Conservation (phyloP, 768 basidiomycete genomes). For the Panaeolus papilionaceus region DNA sequence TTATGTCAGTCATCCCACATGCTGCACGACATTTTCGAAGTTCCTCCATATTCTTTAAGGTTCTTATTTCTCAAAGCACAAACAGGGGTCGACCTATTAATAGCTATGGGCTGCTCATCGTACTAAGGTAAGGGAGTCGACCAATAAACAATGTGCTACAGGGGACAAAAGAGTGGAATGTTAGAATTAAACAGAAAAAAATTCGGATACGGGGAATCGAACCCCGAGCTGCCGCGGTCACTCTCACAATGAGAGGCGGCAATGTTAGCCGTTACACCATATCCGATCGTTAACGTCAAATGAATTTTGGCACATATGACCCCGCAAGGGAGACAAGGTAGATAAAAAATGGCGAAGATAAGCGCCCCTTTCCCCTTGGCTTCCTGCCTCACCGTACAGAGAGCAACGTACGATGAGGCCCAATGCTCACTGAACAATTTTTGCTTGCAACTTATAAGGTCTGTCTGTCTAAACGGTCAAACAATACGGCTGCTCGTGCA, state of each 20-base stretch:
- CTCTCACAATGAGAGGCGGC: constrained; percentile 56
- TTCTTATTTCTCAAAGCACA: neutral
- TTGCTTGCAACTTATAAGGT: too few species aligned
- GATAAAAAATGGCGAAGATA: too few species aligned
- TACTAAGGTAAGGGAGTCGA: neutral
- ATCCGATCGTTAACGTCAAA: constrained; percentile 35
- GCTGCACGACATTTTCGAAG: neutral
- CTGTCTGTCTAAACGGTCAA: too few species aligned
- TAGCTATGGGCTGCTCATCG: neutral
- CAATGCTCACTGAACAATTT: too few species aligned
- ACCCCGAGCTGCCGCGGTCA: constrained; percentile 58
- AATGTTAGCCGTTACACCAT: constrained; percentile 76
- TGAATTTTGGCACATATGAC: neutral
- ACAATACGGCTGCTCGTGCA: too few species aligned
- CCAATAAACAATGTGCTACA: neutral
- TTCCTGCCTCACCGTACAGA: too few species aligned
- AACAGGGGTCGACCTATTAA: neutral
- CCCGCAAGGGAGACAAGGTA: too few species aligned
- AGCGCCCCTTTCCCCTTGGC: too few species aligned
- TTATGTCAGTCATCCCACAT: neutral
- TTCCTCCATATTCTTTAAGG: neutral
- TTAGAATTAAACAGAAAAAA: constrained; percentile 22
- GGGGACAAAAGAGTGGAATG: too few species aligned
- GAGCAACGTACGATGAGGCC: too few species aligned
- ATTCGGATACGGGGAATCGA: constrained; percentile 63